Evolutionary conservation across 768 basidiomycete genomes (phyloP), one percentile per base, ranked within the genome.

Genomic region (Tricholoma bakamatsutake): DNA sequence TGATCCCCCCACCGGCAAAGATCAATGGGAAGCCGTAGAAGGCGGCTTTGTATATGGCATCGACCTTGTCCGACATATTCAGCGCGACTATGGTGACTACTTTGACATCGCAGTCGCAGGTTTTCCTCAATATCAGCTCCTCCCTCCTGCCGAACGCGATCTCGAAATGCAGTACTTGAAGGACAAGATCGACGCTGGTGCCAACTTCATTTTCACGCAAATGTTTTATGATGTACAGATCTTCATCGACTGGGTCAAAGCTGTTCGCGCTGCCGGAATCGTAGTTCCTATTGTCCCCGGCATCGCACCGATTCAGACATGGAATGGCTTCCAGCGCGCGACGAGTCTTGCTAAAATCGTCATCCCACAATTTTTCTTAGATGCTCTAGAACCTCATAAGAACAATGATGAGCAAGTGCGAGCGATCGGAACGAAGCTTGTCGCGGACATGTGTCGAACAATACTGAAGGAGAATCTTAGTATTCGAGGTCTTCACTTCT

Each of bases 201-300:
- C 87, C 58, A 80, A 84, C 67, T 91, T 96, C 73, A 97, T 98
- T 71, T 97, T 98, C 76, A 97, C 95, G 0, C 95, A 98, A 71
- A 93, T 98, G 92, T 98, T 98, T 75, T 97, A 95, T 73, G 95
- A 97, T 63, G 85, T 88, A 48, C 81, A 91, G 33, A 67, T 98
- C 62, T 98, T 99, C 74, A 84, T 97, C 64, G 77, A 79, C 50
- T 99, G 97, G 97, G 94, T 90, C 39, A 84, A 83, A 58, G 75
- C 82, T 43, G 83, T 93, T 31, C 83, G 93, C 56, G 88, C 78
- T 10, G 90, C 88, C 0, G 93, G 93, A 6, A 93, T 95, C 67
- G 89, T 85, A 1, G 77, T 94, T 28, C 94, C 93, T 15, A 89
- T 96, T 61, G 87, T 95, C 11, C 93, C 93, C 31, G 93, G 93